Conservation (phyloP, 176 grass and related monocot species). For the Dactylis glomerata region DNA sequence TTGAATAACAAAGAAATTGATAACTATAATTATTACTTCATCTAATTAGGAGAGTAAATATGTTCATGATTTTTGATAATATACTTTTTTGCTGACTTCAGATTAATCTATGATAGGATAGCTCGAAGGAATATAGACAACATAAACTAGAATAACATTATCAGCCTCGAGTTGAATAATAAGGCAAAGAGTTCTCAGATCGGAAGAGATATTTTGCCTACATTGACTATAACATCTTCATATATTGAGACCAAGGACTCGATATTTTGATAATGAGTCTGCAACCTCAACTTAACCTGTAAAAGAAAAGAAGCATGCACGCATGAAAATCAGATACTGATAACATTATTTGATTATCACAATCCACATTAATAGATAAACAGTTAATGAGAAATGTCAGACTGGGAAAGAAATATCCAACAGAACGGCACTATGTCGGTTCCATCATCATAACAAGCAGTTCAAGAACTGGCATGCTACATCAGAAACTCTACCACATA, state of each 20-base stretch:
- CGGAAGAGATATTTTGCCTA: slow-evolving; percentile 22
- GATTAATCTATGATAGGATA: background rate
- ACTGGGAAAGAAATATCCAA: background rate
- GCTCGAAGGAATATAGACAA: background rate
- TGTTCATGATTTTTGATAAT: background rate
- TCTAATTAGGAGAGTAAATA: background rate
- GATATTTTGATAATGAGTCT: slow-evolving; percentile 90
- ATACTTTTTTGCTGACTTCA: background rate
- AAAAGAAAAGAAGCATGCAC: slow-evolving; percentile 8
- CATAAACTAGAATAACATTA: background rate
- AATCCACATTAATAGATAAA: background rate
- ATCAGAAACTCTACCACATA: background rate
- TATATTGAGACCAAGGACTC: slow-evolving; percentile 81
- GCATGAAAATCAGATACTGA: background rate
- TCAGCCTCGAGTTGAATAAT: background rate
- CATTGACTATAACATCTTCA: slow-evolving; percentile 58
- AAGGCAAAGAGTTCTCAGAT: background rate
- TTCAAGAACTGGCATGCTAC: slow-evolving; percentile 1
- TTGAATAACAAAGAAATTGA: background rate
- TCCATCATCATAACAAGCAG: background rate
- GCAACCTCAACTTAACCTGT: slow-evolving; percentile 86
- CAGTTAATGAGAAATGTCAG: background rate
- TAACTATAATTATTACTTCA: background rate
- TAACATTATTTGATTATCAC: background rate
- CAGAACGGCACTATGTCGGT: background rate